A percentile compares a stretch with the other conserved stretches of the same genome.
phyloP scores from a whole-genome alignment of 805 yeast species.

The Candida odintsovae region DNA sequence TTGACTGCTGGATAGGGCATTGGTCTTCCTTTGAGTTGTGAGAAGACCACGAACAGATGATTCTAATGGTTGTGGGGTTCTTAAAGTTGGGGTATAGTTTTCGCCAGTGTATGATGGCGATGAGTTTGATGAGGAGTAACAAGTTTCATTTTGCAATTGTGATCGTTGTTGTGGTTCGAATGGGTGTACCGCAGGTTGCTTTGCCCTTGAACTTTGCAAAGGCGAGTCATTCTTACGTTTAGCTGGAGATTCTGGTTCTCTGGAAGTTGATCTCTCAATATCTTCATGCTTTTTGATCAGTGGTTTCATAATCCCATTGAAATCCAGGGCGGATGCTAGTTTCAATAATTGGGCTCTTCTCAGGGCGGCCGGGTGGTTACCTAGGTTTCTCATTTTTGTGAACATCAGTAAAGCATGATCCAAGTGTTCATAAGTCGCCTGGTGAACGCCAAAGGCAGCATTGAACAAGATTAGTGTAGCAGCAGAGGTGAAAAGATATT shows the following conservation, averaged over 20 bases:
- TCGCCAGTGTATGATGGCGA: not conserved
- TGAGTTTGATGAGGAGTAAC: not conserved
- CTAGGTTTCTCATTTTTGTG: slow-evolving; percentile 69
- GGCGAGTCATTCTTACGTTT: not conserved
- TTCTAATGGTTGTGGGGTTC: slow-evolving; percentile 9
- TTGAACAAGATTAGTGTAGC: slow-evolving; percentile 69
- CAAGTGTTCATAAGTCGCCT: slow-evolving; percentile 62
- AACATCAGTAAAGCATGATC: slow-evolving; percentile 68
- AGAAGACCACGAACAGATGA: slow-evolving; percentile 12
- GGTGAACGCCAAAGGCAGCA: slow-evolving; percentile 78
- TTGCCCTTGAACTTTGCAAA: not conserved
- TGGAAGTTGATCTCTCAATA: not conserved
- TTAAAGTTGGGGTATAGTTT: not conserved
- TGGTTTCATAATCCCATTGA: slow-evolving; percentile 56
- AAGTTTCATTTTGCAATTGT: not conserved
- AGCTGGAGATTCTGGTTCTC: not conserved
- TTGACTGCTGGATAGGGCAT: not conserved
- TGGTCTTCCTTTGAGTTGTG: not conserved
- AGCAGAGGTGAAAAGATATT: slow-evolving; percentile 70
- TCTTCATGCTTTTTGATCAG: slow-evolving; percentile 56
- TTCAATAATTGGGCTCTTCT: slow-evolving; percentile 67
- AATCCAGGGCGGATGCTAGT: slow-evolving; percentile 59
- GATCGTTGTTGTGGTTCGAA: not conserved
- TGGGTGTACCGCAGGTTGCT: not conserved
- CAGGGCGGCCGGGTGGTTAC: slow-evolving; percentile 75